Percentiles rank a stretch among this genome's conserved stretches.
Evolutionary conservation across 306 rosid species (phyloP).

Genomic region (Morella rubra): DNA sequence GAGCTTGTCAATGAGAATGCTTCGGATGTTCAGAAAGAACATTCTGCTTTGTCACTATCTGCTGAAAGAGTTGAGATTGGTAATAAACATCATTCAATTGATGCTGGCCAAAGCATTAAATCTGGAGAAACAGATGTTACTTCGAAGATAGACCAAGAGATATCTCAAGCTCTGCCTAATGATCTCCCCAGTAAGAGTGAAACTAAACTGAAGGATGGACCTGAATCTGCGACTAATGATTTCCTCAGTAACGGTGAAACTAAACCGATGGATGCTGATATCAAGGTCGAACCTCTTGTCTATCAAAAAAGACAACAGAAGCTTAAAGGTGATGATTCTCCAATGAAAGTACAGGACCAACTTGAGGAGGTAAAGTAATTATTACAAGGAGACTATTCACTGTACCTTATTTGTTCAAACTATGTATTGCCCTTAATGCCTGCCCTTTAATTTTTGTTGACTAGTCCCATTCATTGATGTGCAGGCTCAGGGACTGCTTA

Average conservation of each 20-base stretch:
- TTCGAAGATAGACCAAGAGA: conserved; percentile 42
- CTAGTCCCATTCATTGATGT: conserved; percentile 56
- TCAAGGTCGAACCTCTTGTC: conserved; percentile 39
- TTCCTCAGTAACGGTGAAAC: conserved; percentile 37
- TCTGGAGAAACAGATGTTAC: conserved; percentile 40
- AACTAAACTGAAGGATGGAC: conserved; percentile 29
- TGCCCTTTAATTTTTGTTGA: conserved; percentile 41
- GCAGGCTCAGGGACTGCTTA: conserved; percentile 97
- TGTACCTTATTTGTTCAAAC: conserved; percentile 8
- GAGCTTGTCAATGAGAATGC: conserved; percentile 47
- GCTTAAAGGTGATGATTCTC: conserved; percentile 47
- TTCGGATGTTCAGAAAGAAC: conserved; percentile 47
- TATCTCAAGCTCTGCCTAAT: conserved; percentile 42
- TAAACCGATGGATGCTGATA: conserved; percentile 39
- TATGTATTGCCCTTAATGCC: background rate
- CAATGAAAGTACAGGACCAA: conserved; percentile 67
- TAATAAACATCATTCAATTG: conserved; percentile 39
- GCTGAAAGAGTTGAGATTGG: conserved; percentile 42
- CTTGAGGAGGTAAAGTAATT: conserved; percentile 82
- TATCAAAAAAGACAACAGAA: conserved; percentile 50
- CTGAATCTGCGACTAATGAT: conserved; percentile 45
- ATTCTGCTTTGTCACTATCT: conserved; percentile 26
- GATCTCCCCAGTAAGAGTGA: conserved; percentile 41
- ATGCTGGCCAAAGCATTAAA: conserved; percentile 40
- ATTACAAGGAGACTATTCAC: conserved; percentile 21